A percentile compares a stretch with the other conserved stretches of the same genome.
phyloP scores from a whole-genome alignment of 2,329 filamentous ascomycete genomes.

The Anisogramma anomala region DNA sequence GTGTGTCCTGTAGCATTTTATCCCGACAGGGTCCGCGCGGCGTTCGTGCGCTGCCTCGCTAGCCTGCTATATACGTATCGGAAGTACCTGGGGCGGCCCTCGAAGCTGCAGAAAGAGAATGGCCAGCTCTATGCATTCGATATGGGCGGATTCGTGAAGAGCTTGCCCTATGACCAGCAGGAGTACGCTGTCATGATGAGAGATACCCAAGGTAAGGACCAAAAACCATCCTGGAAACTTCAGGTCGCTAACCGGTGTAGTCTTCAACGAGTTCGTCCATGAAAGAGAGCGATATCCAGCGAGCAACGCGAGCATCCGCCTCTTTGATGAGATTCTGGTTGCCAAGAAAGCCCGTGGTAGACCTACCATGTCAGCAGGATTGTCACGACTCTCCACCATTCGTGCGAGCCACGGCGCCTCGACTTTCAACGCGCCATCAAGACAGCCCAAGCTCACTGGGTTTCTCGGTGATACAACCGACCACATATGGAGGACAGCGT shows the following conservation, averaged over 20 bases:
- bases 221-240: neutral
- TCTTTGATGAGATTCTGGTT: conserved; percentile 77
- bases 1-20: conserved; percentile 53
- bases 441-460: conserved; percentile 33
- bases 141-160: conserved; percentile 53
- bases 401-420: conserved; percentile 43
- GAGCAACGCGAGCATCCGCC: conserved; percentile 53
- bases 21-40: conserved; percentile 48
- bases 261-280: conserved; percentile 76
- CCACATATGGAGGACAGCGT: conserved; percentile 65
- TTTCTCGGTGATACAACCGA: conserved; percentile 65
- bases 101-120: conserved; percentile 47
- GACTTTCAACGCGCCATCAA: conserved; percentile 26
- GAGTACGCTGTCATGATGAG: conserved; percentile 53
- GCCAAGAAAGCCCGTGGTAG: conserved; percentile 62
- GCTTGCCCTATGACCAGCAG: conserved; percentile 53
- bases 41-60: conserved; percentile 55
- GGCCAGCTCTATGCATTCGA: conserved; percentile 53
- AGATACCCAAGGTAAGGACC: conserved; percentile 50
- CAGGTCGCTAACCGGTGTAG: conserved; percentile 24
- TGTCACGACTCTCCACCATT: conserved; percentile 50
- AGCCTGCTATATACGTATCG: conserved; percentile 56
- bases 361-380: conserved; percentile 51
- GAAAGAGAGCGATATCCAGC: conserved; percentile 58
- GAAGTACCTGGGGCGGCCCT: conserved; percentile 49